A percentile compares a stretch with the other conserved stretches of the same genome.
phyloP scores from a whole-genome alignment of 129 eudicot species.

The Saposhnikovia divaricata region DNA sequence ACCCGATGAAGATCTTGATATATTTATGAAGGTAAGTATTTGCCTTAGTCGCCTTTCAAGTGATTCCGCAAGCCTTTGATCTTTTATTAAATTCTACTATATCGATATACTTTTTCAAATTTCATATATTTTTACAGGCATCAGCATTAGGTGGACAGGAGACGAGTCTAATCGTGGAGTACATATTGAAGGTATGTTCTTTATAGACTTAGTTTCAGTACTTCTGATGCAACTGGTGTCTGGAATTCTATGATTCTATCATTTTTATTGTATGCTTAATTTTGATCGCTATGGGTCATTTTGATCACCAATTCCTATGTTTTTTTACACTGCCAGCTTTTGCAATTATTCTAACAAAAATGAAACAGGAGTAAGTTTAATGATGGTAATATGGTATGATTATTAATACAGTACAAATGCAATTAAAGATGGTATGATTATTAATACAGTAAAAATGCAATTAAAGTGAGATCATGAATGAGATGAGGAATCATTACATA shows the following conservation, averaged over 20 bases:
- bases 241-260: background rate
- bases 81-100: background rate
- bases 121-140: conserved; percentile 38
- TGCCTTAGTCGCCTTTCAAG: background rate
- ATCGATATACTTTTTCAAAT: background rate
- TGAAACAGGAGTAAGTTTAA: background rate
- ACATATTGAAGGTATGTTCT: conserved; percentile 78
- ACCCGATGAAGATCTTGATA: conserved; percentile 99
- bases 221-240: conserved; percentile 1
- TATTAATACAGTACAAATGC: background rate
- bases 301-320: background rate
- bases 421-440: background rate
- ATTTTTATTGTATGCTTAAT: background rate
- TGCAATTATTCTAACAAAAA: background rate
- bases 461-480: background rate
- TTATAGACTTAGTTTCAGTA: conserved; percentile 7
- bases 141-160: conserved; percentile 80
- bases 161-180: conserved; percentile 73
- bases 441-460: background rate
- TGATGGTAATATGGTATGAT: background rate
- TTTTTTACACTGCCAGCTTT: background rate
- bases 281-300: background rate
- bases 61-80: background rate
- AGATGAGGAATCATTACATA: background rate
- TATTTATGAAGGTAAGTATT: conserved; percentile 75